A percentile compares a stretch with the other conserved stretches of the same genome.
Conservation (phyloP, 2,329 filamentous ascomycete species). For the Pezicula rhizophila region DNA sequence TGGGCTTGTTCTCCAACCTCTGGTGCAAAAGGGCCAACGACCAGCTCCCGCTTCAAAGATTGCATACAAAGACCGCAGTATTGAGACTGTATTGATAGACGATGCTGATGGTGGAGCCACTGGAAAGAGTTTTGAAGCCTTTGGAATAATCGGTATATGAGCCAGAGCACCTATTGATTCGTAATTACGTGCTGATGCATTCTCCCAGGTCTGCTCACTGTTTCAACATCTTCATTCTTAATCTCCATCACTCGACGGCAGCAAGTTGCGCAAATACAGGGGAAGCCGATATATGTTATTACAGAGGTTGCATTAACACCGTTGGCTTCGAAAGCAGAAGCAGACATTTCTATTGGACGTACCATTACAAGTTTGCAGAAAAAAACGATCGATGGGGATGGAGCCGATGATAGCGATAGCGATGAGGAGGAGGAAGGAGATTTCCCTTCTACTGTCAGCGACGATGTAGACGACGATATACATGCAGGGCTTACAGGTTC, state of each 20-base stretch:
- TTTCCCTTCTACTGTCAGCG: conserved; percentile 23
- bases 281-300: conserved; percentile 77
- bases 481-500: background rate
- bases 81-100: conserved; percentile 17
- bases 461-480: conserved; percentile 38
- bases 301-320: conserved; percentile 90
- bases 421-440: conserved; percentile 40
- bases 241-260: conserved; percentile 81
- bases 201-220: conserved; percentile 67
- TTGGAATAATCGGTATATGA: conserved; percentile 28
- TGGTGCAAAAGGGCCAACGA: conserved; percentile 22
- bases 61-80: conserved; percentile 22
- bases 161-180: background rate
- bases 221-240: conserved; percentile 77
- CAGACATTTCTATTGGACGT: conserved; percentile 62
- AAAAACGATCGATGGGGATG: conserved; percentile 26
- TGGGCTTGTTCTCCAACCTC: conserved; percentile 27
- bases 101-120: conserved; percentile 5
- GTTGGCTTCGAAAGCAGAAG: conserved; percentile 68
- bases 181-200: conserved; percentile 3
- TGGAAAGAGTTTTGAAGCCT: conserved; percentile 27
- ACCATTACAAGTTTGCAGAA: conserved; percentile 43
- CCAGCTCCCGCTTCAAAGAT: conserved; percentile 24
- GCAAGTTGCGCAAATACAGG: conserved; percentile 82
- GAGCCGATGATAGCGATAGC: conserved; percentile 33